These are phyloP conservation scores for Aspergillus sp. DNA, from an alignment of 2,329 filamentous ascomycete genomes.

Conservation along the genomic window DNA sequence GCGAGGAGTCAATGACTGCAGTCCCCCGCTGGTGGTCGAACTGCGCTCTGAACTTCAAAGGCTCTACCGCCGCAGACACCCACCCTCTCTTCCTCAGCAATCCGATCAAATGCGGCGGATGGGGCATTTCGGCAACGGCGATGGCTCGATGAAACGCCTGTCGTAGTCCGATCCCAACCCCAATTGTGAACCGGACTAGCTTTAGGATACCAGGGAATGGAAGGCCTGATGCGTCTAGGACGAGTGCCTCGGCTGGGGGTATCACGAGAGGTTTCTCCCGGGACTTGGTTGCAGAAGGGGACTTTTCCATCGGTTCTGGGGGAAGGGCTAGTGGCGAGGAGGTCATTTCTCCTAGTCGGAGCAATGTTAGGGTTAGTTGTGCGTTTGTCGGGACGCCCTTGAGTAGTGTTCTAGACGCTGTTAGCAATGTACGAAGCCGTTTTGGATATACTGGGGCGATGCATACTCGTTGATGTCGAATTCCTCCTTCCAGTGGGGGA, in stretches of 20 bases:
- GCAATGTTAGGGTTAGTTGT: conserved; percentile 77
- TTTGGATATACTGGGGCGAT: neutral
- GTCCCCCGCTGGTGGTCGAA: conserved; percentile 70
- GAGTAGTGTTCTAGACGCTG: conserved; percentile 58
- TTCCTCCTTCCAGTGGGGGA: conserved; percentile 72
- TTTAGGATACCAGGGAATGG: conserved; percentile 43
- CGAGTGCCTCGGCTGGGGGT: neutral
- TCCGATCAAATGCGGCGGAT: conserved; percentile 69
- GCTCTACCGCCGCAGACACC: conserved; percentile 54
- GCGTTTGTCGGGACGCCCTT: conserved; percentile 83
- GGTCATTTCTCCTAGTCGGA: conserved; percentile 78
- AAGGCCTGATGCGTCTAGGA: neutral
- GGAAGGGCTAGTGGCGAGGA: conserved; percentile 73
- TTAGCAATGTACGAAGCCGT: conserved; percentile 9
- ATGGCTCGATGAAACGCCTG: conserved; percentile 71
- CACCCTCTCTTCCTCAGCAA: conserved; percentile 56
- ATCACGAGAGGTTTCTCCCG: neutral
- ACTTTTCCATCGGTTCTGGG: conserved; percentile 57
- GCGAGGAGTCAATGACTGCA: conserved; percentile 58
- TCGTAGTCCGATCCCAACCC: conserved; percentile 68
- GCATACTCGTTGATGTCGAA: conserved; percentile 65
- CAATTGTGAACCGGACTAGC: conserved; percentile 68
- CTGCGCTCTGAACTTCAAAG: conserved; percentile 72
- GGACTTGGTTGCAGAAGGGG: neutral
- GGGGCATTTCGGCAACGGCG: conserved; percentile 59